Evolutionary conservation across 768 basidiomycete genomes (phyloP), one percentile per base, ranked within the genome.

Genomic region (Rhizopogon sp.): DNA sequence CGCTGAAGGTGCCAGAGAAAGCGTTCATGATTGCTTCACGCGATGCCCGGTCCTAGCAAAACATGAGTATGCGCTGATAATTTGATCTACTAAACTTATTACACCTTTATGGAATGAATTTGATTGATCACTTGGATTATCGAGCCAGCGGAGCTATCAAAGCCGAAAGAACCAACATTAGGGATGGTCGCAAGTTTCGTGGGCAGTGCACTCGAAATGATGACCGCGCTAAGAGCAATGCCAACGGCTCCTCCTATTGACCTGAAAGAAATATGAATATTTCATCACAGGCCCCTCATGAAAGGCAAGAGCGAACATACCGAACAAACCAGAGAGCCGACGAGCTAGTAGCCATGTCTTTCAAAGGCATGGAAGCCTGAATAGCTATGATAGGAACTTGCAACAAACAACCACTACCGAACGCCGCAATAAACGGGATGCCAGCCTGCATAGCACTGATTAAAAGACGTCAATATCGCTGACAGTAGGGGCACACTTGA

Each of bases 321-420:
- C 87, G 78, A 58, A 93, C 72, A 63, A 93, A 85, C 20, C 80
- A 79, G 62, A 86, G 87, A 0, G 83, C 82, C 1, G 79, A 74
- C 0, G 90, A 90, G 52, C 82, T 83, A 2, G 90, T 90, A 2
- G 90, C 89, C 89, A 93, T 90, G 59, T 93, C 89, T 61, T 83
- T 85, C 14, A 90, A 62, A 0, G 92, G 92, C 90, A 94, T 94
- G 1, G 90, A 85, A 1, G 90, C 88, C 70, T 93, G 91, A 13
- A 93, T 70, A 13, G 77, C 87, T 50, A 91, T 82, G 6, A 90
- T 69, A 0, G 88, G 89, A 5, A 72, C 64, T 73, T 84, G 81
- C 74, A 88, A 88, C 49, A 91, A 66, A 58, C 75, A 79, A 1
- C 88, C 88, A 13, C 82, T 63, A 1, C 88, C 89, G 3, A 84